Evolutionary conservation across 208 protist genomes (phyloP).

Genomic region (Hexamita inflata): DNA sequence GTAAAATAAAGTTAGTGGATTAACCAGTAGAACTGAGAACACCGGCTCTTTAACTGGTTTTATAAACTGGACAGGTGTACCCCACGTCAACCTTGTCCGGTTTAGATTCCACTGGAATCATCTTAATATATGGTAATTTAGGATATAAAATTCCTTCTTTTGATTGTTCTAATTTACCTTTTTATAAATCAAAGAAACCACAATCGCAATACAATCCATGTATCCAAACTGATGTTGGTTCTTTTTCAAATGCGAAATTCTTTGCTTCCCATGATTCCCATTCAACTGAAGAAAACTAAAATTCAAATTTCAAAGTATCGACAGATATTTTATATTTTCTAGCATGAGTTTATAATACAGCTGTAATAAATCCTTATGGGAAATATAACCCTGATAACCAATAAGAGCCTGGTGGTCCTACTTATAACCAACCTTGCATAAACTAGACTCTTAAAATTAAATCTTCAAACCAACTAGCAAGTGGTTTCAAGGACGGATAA

Average conservation of each 20-base stretch:
- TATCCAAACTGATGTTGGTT: constrained; percentile 66
- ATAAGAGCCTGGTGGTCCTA: constrained; percentile 67
- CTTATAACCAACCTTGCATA: constrained; percentile 72
- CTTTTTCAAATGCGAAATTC: constrained; percentile 42
- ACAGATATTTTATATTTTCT: constrained; percentile 71
- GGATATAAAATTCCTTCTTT: constrained; percentile 63
- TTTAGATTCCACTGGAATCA: neutral
- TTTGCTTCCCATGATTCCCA: constrained; percentile 48
- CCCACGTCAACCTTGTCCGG: constrained; percentile 44
- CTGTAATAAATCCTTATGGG: constrained; percentile 91
- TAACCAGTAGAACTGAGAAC: constrained; percentile 78
- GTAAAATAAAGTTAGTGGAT: constrained; percentile 85
- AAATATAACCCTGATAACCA: constrained; percentile 95
- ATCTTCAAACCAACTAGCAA: constrained; percentile 76
- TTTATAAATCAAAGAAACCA: constrained; percentile 66
- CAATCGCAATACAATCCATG: constrained; percentile 84
- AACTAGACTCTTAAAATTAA: constrained; percentile 67
- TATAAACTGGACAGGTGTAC: constrained; percentile 85
- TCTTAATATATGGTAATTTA: constrained; percentile 61
- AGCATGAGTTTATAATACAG: constrained; percentile 82
- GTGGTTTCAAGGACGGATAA: constrained; percentile 80
- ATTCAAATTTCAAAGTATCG: constrained; percentile 78
- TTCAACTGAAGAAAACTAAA: constrained; percentile 55
- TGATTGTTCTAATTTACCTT: constrained; percentile 48
- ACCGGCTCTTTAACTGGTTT: constrained; percentile 74